These are phyloP conservation scores for Tephrocybe rancida DNA, from an alignment of 768 basidiomycete genomes.

Conservation along the genomic window DNA sequence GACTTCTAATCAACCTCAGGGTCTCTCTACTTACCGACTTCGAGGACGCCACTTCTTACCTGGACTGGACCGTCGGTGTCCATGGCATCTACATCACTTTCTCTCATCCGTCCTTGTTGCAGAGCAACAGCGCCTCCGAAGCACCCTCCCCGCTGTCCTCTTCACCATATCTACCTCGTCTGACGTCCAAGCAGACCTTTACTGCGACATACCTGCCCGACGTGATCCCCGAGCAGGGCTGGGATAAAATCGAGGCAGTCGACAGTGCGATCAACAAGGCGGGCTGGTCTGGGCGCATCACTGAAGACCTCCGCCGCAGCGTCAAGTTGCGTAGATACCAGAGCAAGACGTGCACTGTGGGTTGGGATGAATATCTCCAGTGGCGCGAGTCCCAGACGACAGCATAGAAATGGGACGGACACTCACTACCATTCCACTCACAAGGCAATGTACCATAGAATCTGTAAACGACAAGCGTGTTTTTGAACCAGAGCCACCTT, in stretches of 20 bases:
- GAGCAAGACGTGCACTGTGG: constrained; percentile 65
- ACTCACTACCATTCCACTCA: not conserved
- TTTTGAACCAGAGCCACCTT: too few relatives aligned
- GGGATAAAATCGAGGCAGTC: constrained; percentile 88
- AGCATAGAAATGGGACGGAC: not conserved
- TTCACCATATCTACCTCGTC: constrained; percentile 55
- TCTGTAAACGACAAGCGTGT: too few relatives aligned
- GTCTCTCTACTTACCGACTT: constrained; percentile 94
- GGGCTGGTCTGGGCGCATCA: constrained; percentile 83
- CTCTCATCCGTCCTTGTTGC: constrained; percentile 67
- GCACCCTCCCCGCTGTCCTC: constrained; percentile 76
- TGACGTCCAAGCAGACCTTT: constrained; percentile 61
- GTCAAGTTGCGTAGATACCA: constrained; percentile 83
- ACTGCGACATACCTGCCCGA: constrained; percentile 93
- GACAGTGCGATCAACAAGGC: constrained; percentile 94
- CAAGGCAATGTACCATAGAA: constrained; percentile 5
- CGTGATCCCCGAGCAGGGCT: constrained; percentile 90
- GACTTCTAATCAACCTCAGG: constrained; percentile 39
- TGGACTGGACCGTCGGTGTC: constrained; percentile 91
- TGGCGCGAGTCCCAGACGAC: constrained; percentile 55
- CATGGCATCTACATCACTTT: constrained; percentile 94
- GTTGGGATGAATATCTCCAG: constrained; percentile 75
- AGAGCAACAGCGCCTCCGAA: constrained; percentile 52
- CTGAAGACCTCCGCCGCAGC: constrained; percentile 78
- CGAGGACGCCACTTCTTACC: constrained; percentile 79